Conservation (phyloP, 768 basidiomycete genomes). For the Leccinellum rugosiceps region DNA sequence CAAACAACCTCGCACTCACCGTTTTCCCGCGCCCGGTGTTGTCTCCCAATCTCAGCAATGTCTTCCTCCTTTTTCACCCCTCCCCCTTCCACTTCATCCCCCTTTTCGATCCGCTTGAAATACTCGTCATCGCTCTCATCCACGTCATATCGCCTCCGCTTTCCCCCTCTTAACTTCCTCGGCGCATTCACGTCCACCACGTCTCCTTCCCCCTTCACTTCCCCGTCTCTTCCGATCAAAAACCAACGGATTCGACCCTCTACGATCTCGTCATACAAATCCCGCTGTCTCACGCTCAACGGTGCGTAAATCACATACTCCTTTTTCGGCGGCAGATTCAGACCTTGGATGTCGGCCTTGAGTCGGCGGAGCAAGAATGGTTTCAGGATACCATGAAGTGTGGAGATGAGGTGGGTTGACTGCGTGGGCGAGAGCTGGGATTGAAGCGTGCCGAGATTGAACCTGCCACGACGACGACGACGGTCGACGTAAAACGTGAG, state of each 20-base stretch:
- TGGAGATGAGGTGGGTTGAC: constrained; percentile 64
- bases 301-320: constrained; percentile 95
- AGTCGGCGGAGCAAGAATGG: constrained; percentile 92
- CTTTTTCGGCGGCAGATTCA: constrained; percentile 79
- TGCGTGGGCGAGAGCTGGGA: constrained; percentile 53
- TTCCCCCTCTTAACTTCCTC: constrained; percentile 35
- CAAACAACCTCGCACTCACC: constrained; percentile 41
- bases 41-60: constrained; percentile 50
- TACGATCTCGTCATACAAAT: constrained; percentile 79
- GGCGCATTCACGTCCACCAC: constrained; percentile 30
- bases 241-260: constrained; percentile 67
- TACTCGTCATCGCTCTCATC: constrained; percentile 64
- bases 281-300: constrained; percentile 76
- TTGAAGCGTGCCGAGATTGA: constrained; percentile 67
- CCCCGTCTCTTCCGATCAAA: constrained; percentile 40
- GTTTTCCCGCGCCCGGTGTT: constrained; percentile 56
- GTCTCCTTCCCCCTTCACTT: constrained; percentile 18
- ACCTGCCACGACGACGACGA: constrained; percentile 39
- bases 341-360: constrained; percentile 80
- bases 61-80: constrained; percentile 39
- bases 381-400: constrained; percentile 87
- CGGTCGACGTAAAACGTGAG: background rate
- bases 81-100: constrained; percentile 41
- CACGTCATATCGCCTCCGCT: constrained; percentile 47
- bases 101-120: constrained; percentile 56